Base-by-base conservation (phyloP, 176 grass and related monocot genomes). In the Triticum turgidum region DNA sequence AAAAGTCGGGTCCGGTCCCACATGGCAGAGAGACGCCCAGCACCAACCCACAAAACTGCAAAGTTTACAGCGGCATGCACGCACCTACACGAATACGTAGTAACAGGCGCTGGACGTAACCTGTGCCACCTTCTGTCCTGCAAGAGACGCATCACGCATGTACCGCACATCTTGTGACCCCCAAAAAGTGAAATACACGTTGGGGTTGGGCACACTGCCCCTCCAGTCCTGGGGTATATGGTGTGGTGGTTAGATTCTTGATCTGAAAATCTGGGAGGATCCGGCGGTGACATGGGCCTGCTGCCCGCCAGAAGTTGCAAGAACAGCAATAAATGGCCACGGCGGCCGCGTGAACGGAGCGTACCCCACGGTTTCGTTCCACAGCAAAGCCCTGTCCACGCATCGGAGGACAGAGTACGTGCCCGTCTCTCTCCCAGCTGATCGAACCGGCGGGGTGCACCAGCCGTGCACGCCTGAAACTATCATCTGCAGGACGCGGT, bases 241-340 rank as follows among this genome's bases (percentile, higher is more conserved):
- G 74, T 3, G 37, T n/a, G 88, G 65, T 62, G 41, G 73, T 80
- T 77, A 30, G 80, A 87, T 80, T 83, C 81, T 87, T 84, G 80
- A 69, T 80, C 76, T 74, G 21, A 82, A 84, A 62, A 91, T 87
- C 81, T 84, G 85, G 35, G 69, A 65, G 76, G 69, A 91, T 87
- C 76, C 69, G 81, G 59, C 17, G 21, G 30, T 87, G 89, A 80
- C 89, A 84, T 84, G 11, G 52, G 65, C 72, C 45, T 78, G 80
- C 74, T 69, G 52, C 74, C 72, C 63, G 73, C 58, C 58, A 20
- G 52, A 38, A 69, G 82, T 42, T 67, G 71, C 20, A 66, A 56
- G 8, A 81, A 76, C 64, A 82, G 41, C 54, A 79, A 42, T 41
- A 79, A 66, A 65, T 24, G 59, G 58, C 74, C 84, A 87, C 74